Percentiles rank a stretch among this genome's conserved stretches.
phyloP scores from a whole-genome alignment of 2,329 filamentous ascomycete genomes.

The Colletotrichum sojae region DNA sequence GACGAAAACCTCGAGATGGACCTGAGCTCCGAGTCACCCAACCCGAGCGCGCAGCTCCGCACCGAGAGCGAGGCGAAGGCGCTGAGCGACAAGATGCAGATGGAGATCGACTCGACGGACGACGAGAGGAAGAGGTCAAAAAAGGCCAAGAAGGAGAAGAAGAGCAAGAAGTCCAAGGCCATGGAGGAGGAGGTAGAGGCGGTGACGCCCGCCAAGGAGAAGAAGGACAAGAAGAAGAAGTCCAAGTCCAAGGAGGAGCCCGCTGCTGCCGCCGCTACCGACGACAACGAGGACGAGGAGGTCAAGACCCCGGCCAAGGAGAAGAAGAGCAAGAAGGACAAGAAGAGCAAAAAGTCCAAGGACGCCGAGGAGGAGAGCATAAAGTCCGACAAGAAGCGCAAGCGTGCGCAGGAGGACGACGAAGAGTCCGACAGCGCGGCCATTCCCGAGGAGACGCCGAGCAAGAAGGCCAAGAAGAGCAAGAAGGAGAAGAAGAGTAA shows the following conservation, averaged over 20 bases:
- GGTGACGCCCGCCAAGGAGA: constrained; percentile 42
- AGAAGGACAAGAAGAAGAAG: constrained; percentile 47
- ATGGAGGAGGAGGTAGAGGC: constrained; percentile 34
- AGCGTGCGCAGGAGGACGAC: too few relatives aligned
- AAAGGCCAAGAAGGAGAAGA: constrained; percentile 33
- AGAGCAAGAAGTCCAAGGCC: constrained; percentile 37
- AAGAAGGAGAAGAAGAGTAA: constrained; percentile 17
- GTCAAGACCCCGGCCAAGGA: too few relatives aligned
- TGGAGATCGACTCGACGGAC: constrained; percentile 43
- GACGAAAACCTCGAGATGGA: constrained; percentile 46
- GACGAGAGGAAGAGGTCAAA: constrained; percentile 41
- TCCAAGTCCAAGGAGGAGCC: too few relatives aligned
- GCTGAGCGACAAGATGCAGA: constrained; percentile 44
- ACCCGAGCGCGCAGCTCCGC: constrained; percentile 39
- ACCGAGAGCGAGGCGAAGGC: constrained; percentile 39
- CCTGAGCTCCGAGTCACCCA: constrained; percentile 35
- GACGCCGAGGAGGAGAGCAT: too few relatives aligned
- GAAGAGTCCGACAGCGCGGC: too few relatives aligned
- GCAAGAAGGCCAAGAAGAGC: constrained; percentile 47
- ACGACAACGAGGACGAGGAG: too few relatives aligned
- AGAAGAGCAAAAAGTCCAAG: too few relatives aligned
- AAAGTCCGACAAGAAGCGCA: too few relatives aligned
- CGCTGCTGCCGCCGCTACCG: too few relatives aligned
- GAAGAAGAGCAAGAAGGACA: too few relatives aligned
- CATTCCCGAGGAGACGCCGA: too few relatives aligned